Evolutionary conservation across 2,329 filamentous ascomycete species (phyloP), one percentile per base, ranked within the genome.

Genomic region (Truncatella angustata): DNA sequence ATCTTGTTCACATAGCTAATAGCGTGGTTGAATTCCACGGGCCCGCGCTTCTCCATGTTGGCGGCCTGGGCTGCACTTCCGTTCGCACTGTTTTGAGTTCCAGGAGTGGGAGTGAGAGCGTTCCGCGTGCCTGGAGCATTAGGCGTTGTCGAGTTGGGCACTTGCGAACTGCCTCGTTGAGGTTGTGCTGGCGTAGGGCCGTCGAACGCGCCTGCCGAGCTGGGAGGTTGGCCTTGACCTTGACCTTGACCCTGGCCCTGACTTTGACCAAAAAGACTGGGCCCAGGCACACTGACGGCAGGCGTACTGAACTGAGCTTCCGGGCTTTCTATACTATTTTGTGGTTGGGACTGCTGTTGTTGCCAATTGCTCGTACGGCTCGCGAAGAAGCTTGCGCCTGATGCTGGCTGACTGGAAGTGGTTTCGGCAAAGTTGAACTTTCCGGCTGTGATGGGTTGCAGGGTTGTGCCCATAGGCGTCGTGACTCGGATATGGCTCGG

Each of bases 1-100:
- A 99, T 99, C 74, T 99, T 99, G 68, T 99, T 99, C 50, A 99
- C 94, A 65, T 99, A 99, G 69, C 92, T 97, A 58, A 99, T 99
- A 0, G 94, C 94, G 72, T 99, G 94, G 67, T 99, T 99, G 71
- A 99, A 99, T 66, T 99, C 94, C 16, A 99, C 94, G 1, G 94
- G 94, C 0, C 92, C 93, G 51, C 92, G 85, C 66, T 94, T 95
- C 70, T 95, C 92, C 67, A 90, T 73, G 71, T 80, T 73, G 69
- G 81, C 73, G 72, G 86, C 71, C 71, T 82, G 73, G 60, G 76
- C 73, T 20, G 78, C 79, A 55, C 78, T 77, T 40, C 83, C 84
- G 61, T 87, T 90, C 52, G 87, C 67, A 28, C 74, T 80, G 56
- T 81, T 80, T 55, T 83, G 80, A 37, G 77, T 71, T 28, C 72